These are phyloP conservation scores for Globisporangium spiculum DNA, from an alignment of 352 stramenopile genomes.

Conservation along the genomic window DNA sequence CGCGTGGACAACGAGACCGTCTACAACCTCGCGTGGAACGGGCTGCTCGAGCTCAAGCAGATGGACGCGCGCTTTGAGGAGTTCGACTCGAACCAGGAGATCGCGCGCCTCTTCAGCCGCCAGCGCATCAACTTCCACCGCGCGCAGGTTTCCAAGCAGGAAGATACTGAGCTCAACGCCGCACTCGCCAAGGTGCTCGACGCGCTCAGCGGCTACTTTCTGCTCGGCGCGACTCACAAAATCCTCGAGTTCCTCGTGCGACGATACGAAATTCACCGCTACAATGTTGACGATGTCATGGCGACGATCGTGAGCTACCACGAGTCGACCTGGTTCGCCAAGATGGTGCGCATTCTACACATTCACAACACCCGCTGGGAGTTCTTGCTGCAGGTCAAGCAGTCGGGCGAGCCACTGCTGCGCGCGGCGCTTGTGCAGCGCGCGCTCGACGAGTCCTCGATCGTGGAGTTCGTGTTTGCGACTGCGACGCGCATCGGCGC, in stretches of 20 bases:
- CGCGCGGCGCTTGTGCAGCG: slow-evolving; percentile 74
- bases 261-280: slow-evolving; percentile 84
- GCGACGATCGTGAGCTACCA: slow-evolving; percentile 82
- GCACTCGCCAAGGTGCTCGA: slow-evolving; percentile 72
- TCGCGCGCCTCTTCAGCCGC: slow-evolving; percentile 63
- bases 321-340: slow-evolving; percentile 81
- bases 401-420: slow-evolving; percentile 54
- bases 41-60: slow-evolving; percentile 73
- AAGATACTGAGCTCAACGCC: slow-evolving; percentile 62
- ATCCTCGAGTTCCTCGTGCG: slow-evolving; percentile 89
- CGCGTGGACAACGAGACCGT: slow-evolving; percentile 82
- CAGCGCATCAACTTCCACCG: slow-evolving; percentile 83
- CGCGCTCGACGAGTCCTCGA: slow-evolving; percentile 63
- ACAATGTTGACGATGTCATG: slow-evolving; percentile 86
- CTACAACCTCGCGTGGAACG: slow-evolving; percentile 85
- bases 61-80: slow-evolving; percentile 70
- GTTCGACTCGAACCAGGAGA: slow-evolving; percentile 48
- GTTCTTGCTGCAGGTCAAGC: slow-evolving; percentile 80
- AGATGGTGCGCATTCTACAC: slow-evolving; percentile 82
- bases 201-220: slow-evolving; percentile 80
- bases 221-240: slow-evolving; percentile 78
- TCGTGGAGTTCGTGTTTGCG: slow-evolving; percentile 76
- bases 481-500: slow-evolving; percentile 57
- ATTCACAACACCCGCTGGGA: slow-evolving; percentile 80
- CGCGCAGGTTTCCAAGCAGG: slow-evolving; percentile 50